Evolutionary conservation across 805 yeast species (phyloP).

Genomic region (Saturnispora besseyi): DNA sequence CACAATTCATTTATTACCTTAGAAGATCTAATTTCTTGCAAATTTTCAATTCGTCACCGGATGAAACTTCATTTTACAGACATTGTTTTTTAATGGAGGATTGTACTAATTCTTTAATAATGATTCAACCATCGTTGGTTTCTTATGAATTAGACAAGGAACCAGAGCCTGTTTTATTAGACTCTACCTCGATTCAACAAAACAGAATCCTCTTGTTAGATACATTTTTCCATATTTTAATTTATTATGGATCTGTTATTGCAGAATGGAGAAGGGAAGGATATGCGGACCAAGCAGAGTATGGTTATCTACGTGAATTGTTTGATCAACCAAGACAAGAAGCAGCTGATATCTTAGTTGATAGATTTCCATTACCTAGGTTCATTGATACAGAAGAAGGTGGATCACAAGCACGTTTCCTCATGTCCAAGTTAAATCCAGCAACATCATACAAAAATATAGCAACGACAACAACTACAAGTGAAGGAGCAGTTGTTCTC

Average conservation of each 20-base stretch:
- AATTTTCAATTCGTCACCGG: constrained; percentile 63
- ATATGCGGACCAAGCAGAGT: constrained; percentile 54
- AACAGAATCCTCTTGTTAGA: constrained; percentile 50
- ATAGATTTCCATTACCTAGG: constrained; percentile 64
- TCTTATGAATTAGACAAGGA: constrained; percentile 48
- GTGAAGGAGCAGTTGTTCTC: constrained; percentile 31
- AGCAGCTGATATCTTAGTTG: constrained; percentile 55
- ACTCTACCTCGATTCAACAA: constrained; percentile 52
- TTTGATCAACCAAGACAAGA: constrained; percentile 54
- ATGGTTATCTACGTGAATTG: constrained; percentile 49
- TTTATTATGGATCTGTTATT: constrained; percentile 56
- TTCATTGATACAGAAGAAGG: constrained; percentile 69
- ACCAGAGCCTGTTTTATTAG: constrained; percentile 56
- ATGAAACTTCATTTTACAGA: constrained; percentile 58
- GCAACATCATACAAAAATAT: constrained; percentile 43
- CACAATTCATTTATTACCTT: constrained; percentile 60
- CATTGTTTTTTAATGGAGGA: constrained; percentile 58
- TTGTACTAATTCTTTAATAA: constrained; percentile 47
- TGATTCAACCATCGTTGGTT: constrained; percentile 64
- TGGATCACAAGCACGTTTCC: constrained; percentile 65
- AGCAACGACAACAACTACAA: constrained; percentile 19
- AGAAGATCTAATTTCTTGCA: constrained; percentile 58
- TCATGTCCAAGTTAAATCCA: constrained; percentile 62
- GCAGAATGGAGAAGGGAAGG: constrained; percentile 61
- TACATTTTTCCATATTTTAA: constrained; percentile 61